Evolutionary conservation across 345 rosid species (phyloP).

Genomic region (Euclidium syriacum): DNA sequence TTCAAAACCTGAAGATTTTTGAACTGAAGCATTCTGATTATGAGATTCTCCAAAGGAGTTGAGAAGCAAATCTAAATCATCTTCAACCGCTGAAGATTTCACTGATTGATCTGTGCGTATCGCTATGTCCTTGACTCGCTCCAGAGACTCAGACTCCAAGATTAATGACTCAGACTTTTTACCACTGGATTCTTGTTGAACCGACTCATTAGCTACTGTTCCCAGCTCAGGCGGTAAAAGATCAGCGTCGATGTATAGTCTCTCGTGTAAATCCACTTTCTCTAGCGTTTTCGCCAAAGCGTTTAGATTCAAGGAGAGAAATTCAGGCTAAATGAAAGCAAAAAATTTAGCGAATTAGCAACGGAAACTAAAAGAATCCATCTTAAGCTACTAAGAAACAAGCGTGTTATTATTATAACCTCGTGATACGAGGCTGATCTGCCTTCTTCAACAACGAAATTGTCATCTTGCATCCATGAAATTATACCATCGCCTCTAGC

Average conservation of each 20-base stretch:
- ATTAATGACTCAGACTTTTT: slow-evolving; percentile 3
- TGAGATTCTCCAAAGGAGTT: slow-evolving; percentile 39
- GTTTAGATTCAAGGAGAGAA: slow-evolving; percentile 62
- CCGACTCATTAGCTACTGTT: slow-evolving; percentile 16
- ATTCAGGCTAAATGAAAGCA: slow-evolving; percentile 44
- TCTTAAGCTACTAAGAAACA: background rate
- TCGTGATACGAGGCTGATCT: slow-evolving; percentile 41
- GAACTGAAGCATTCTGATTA: background rate
- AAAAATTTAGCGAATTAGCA: background rate
- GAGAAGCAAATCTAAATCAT: slow-evolving; percentile 71
- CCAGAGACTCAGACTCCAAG: slow-evolving; percentile 11
- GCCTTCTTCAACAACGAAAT: slow-evolving; percentile 57
- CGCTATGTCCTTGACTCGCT: slow-evolving; percentile 21
- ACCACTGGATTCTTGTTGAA: slow-evolving; percentile 18
- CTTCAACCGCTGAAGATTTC: slow-evolving; percentile 43
- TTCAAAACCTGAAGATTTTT: slow-evolving; percentile 16
- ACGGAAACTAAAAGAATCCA: too few relatives aligned
- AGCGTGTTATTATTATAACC: slow-evolving; percentile 39
- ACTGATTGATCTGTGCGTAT: background rate
- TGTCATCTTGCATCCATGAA: slow-evolving; percentile 69
- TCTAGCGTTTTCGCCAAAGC: slow-evolving; percentile 59
- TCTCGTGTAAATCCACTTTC: slow-evolving; percentile 52
- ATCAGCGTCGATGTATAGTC: slow-evolving; percentile 74
- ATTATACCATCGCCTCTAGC: slow-evolving; percentile 64
- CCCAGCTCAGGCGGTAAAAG: slow-evolving; percentile 61